phyloP scores from a whole-genome alignment of 208 protist genomes.

The Leishmania mexicana region DNA sequence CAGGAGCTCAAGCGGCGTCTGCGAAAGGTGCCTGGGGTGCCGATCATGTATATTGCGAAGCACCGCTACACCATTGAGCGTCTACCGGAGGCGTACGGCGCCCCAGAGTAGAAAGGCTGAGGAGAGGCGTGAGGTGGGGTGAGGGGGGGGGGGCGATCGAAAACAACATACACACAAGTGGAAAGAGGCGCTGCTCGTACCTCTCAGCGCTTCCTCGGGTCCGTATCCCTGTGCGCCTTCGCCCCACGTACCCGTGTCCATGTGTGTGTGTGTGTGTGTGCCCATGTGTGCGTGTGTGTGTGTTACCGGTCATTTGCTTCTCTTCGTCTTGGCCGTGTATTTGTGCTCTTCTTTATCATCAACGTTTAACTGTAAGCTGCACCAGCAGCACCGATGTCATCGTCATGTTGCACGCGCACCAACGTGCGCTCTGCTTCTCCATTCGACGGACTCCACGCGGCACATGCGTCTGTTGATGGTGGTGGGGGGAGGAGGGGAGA shows the following conservation, averaged over 20 bases:
- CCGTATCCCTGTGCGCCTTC: background rate
- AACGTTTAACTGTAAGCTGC: conserved; percentile 4
- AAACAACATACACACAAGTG: background rate
- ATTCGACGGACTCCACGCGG: background rate
- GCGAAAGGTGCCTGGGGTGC: conserved; percentile 98
- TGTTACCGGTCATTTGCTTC: background rate
- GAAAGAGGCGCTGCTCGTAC: background rate
- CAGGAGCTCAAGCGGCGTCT: conserved; percentile 98
- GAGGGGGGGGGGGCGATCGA: background rate
- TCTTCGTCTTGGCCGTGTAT: background rate
- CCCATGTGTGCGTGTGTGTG: background rate
- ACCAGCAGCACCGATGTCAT: background rate
- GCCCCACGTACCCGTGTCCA: too few relatives aligned
- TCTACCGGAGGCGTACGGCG: conserved; percentile 95
- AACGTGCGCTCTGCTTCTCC: background rate
- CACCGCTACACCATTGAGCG: conserved; percentile 98
- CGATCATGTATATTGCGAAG: conserved; percentile 98
- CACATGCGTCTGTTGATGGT: background rate
- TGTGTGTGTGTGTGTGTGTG: background rate
- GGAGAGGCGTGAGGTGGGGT: background rate
- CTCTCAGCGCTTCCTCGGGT: background rate
- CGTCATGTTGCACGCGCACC: background rate
- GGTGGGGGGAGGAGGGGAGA: background rate
- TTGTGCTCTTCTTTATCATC: background rate
- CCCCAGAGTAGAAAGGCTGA: conserved; percentile 34